Percentiles rank a stretch among this genome's conserved stretches.
These are phyloP conservation scores for Rhypophila decipiens DNA, from an alignment of 495 filamentous ascomycete genomes.

Conservation along the genomic window DNA sequence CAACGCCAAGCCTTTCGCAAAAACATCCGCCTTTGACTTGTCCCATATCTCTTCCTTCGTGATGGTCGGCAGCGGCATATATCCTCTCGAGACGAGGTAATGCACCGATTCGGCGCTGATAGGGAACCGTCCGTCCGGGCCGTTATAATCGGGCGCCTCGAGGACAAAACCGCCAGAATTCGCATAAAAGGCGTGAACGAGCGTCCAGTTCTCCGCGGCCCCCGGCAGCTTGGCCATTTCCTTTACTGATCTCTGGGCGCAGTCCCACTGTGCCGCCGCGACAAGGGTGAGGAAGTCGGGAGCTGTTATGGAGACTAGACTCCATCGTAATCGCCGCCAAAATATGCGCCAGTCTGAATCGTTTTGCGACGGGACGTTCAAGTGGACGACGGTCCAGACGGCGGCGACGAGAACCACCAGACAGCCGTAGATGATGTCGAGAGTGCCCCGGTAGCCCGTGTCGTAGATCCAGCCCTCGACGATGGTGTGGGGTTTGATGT, in stretches of 20 bases:
- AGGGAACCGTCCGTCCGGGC: too few relatives aligned
- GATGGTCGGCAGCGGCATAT: slow-evolving; percentile 14
- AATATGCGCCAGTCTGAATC: slow-evolving; percentile 9
- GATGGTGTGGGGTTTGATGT: neutral
- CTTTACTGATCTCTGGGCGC: slow-evolving; percentile 10
- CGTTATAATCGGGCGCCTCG: slow-evolving; percentile 10
- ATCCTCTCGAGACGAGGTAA: slow-evolving; percentile 11
- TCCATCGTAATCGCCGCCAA: slow-evolving; percentile 10
- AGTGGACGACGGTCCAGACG: slow-evolving; percentile 21
- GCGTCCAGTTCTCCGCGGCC: slow-evolving; percentile 4
- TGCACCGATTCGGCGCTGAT: slow-evolving; percentile 14
- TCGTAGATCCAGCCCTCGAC: slow-evolving; percentile 3
- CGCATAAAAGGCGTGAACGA: slow-evolving; percentile 14
- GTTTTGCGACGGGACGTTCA: slow-evolving; percentile 12
- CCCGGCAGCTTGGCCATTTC: slow-evolving; percentile 11
- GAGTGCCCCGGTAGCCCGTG: neutral
- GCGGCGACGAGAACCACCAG: slow-evolving; percentile 20
- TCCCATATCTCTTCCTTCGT: slow-evolving; percentile 17
- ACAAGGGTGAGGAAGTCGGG: slow-evolving; percentile 14
- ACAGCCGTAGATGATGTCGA: slow-evolving; percentile 20
- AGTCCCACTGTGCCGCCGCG: slow-evolving; percentile 12
- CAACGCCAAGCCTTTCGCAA: slow-evolving; percentile 14
- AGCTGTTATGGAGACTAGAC: slow-evolving; percentile 6
- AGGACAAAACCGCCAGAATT: slow-evolving; percentile 18
- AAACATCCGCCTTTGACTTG: slow-evolving; percentile 16